These are phyloP conservation scores for Coemansia sp. DNA, from an alignment of 192 early-diverging fungal species.

Conservation along the genomic window DNA sequence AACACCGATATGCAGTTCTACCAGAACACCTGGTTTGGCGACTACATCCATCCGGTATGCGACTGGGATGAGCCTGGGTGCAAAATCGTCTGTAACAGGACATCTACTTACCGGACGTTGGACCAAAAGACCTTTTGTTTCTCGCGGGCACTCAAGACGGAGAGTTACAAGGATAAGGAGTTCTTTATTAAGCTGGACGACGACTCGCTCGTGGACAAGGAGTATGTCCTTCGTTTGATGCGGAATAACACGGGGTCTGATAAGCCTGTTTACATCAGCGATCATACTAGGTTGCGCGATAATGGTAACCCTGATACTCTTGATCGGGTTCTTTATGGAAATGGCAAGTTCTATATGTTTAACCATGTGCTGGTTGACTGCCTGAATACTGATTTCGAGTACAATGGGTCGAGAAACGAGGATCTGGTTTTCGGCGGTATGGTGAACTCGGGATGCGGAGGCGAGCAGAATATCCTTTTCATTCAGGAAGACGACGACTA, in stretches of 20 bases:
- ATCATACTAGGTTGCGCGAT: constrained; percentile 25
- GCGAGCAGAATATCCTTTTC: constrained; percentile 24
- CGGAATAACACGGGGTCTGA: constrained; percentile 9
- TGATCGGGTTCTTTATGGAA: constrained; percentile 27
- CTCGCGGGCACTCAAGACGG: constrained; percentile 17
- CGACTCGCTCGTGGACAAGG: constrained; percentile 43
- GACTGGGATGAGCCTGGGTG: constrained; percentile 35
- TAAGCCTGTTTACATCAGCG: constrained; percentile 45
- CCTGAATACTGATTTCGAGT: constrained; percentile 22
- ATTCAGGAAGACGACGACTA: constrained; percentile 35
- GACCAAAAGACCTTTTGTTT: constrained; percentile 43
- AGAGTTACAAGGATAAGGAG: constrained; percentile 15
- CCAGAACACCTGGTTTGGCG: constrained; percentile 41
- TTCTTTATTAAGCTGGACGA: constrained; percentile 49
- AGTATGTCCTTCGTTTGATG: constrained; percentile 29
- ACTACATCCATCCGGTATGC: constrained; percentile 43
- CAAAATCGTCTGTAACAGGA: constrained; percentile 39
- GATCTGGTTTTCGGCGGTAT: constrained; percentile 49
- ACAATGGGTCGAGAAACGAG: constrained; percentile 28
- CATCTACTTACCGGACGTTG: constrained; percentile 30
- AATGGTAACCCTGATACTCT: constrained; percentile 9
- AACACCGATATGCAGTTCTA: constrained; percentile 53
- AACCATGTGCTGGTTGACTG: constrained; percentile 31
- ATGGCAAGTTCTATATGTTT: constrained; percentile 54
- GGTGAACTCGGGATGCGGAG: constrained; percentile 43